These are phyloP conservation scores for Echinosophora koreensis DNA, from an alignment of 306 rosid species.

Conservation along the genomic window DNA sequence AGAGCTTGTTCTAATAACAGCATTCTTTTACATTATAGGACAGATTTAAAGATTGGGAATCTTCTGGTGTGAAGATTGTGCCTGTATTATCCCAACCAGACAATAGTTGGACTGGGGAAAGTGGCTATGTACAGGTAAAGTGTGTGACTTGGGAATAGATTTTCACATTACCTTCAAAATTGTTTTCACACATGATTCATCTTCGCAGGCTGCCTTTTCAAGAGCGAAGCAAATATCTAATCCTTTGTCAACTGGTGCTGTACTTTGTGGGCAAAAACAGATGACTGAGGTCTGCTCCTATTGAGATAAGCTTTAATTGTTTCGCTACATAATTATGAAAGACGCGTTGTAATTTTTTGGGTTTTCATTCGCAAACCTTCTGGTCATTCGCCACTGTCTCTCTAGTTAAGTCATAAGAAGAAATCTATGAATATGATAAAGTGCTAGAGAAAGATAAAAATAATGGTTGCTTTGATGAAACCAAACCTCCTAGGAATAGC, in stretches of 20 bases:
- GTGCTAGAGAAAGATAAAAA: constrained; percentile 14
- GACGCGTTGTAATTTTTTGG: not conserved
- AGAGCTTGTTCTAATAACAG: constrained; percentile 40
- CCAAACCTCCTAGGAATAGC: constrained; percentile 10
- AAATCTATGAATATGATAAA: constrained; percentile 8
- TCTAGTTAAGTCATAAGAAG: constrained; percentile 17
- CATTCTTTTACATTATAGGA: constrained; percentile 63
- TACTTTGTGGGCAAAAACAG: constrained; percentile 92
- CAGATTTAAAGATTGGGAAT: constrained; percentile 91
- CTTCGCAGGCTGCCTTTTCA: constrained; percentile 82
- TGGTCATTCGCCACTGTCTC: constrained; percentile 2
- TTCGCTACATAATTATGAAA: constrained; percentile 20
- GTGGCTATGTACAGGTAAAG: constrained; percentile 88
- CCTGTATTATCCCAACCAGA: constrained; percentile 95
- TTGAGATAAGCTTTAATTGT: constrained; percentile 29
- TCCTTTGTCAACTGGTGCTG: constrained; percentile 75
- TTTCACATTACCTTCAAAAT: constrained; percentile 37
- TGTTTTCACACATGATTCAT: constrained; percentile 21
- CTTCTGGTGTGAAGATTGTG: constrained; percentile 84
- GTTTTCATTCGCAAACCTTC: not conserved
- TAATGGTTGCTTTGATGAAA: constrained; percentile 28
- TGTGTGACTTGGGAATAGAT: constrained; percentile 11
- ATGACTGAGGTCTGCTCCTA: constrained; percentile 79
- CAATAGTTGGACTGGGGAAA: constrained; percentile 80
- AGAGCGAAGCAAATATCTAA: constrained; percentile 72